Conservation (phyloP, 352 stramenopile species). For the Pythium dissotocum region DNA sequence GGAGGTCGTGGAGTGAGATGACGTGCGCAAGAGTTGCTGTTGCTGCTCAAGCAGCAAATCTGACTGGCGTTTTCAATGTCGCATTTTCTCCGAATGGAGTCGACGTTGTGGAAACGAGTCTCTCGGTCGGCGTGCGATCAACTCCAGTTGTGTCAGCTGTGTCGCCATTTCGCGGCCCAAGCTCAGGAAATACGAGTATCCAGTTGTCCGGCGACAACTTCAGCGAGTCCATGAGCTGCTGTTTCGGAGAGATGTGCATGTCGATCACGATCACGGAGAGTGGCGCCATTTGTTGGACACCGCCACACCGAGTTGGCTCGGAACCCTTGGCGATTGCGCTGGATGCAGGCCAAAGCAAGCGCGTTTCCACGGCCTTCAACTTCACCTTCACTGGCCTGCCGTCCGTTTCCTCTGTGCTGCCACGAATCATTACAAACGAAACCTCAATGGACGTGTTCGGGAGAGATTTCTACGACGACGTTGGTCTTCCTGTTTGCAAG, state of each 20-base stretch:
- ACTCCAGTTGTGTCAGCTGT: slow-evolving; percentile 27
- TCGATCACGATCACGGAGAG: slow-evolving; percentile 9
- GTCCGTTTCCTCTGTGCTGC: neutral
- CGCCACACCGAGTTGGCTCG: neutral
- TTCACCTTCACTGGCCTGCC: slow-evolving; percentile 12
- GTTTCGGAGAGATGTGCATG: slow-evolving; percentile 42
- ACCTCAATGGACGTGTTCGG: slow-evolving; percentile 10
- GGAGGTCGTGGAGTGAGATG: slow-evolving; percentile 32
- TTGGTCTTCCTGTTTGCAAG: slow-evolving; percentile 6
- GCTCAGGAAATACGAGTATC: slow-evolving; percentile 28
- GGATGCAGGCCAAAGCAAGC: neutral
- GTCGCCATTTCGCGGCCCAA: slow-evolving; percentile 27
- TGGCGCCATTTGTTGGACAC: slow-evolving; percentile 5
- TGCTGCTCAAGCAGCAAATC: neutral
- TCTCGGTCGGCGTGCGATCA: neutral
- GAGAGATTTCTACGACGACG: neutral
- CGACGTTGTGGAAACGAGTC: neutral
- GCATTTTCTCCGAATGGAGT: slow-evolving; percentile 15
- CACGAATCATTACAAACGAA: neutral
- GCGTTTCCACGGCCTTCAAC: slow-evolving; percentile 5
- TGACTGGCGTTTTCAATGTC: slow-evolving; percentile 3
- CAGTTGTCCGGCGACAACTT: slow-evolving; percentile 34
- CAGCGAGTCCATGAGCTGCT: slow-evolving; percentile 37
- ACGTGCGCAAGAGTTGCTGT: slow-evolving; percentile 2
- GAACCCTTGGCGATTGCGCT: neutral